phyloP scores from a whole-genome alignment of 495 filamentous ascomycete species.

The Neurospora sp. region DNA sequence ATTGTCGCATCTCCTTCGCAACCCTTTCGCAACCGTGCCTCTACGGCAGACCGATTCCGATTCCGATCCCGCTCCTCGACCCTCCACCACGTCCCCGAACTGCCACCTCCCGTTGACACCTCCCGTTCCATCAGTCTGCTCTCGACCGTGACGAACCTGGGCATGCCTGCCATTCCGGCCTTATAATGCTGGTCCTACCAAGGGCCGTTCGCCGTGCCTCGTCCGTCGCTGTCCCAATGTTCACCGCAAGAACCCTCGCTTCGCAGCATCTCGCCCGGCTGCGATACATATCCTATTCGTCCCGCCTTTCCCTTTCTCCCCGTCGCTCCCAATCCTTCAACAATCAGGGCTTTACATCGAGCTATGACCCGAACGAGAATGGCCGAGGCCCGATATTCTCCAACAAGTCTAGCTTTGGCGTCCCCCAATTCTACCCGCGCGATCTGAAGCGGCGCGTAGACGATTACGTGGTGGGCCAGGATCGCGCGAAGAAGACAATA shows the following conservation, averaged over 20 bases:
- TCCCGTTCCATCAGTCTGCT: background rate
- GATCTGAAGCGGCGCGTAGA: constrained; percentile 85
- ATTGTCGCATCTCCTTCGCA: background rate
- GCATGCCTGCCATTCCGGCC: constrained; percentile 3
- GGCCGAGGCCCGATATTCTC: constrained; percentile 40
- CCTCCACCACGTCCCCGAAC: background rate
- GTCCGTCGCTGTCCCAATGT: background rate
- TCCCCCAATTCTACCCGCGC: constrained; percentile 66
- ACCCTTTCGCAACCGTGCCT: background rate
- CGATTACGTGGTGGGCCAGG: constrained; percentile 92
- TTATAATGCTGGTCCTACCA: constrained; percentile 25
- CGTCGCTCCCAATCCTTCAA: constrained; percentile 30
- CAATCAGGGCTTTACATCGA: constrained; percentile 49
- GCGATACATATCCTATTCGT: constrained; percentile 21
- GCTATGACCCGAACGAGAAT: constrained; percentile 59
- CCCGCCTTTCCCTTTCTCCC: constrained; percentile 13
- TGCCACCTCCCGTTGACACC: background rate
- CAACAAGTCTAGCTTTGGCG: constrained; percentile 41
- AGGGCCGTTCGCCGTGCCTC: constrained; percentile 5
- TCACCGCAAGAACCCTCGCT: constrained; percentile 14
- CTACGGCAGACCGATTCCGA: background rate
- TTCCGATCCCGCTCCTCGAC: background rate
- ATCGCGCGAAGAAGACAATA: constrained; percentile 89
- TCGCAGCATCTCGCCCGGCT: constrained; percentile 4
- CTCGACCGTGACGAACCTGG: constrained; percentile 4